Percentiles rank a stretch among this genome's conserved stretches.
phyloP scores from a whole-genome alignment of 116 monocot genomes.

The Cymodocea nodosa region DNA sequence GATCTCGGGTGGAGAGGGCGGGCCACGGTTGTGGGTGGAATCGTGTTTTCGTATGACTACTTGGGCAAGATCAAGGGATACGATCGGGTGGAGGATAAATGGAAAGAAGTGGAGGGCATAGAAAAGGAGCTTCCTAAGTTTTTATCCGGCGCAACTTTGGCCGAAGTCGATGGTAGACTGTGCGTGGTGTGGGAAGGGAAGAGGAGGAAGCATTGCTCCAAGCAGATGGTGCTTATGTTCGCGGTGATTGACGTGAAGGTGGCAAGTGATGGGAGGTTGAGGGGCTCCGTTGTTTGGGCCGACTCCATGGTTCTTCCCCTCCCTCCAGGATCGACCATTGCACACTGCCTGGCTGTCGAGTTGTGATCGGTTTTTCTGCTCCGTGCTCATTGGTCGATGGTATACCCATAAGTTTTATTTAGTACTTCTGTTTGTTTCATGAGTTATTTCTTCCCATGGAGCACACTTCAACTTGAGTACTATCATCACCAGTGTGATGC shows the following conservation, averaged over 20 bases:
- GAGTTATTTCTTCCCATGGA: too few species aligned
- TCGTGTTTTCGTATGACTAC: constrained; percentile 68
- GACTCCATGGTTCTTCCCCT: constrained; percentile 20
- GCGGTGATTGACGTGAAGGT: constrained; percentile 36
- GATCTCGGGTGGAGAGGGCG: constrained; percentile 75
- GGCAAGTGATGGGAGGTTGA: constrained; percentile 16
- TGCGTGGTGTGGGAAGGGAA: constrained; percentile 65
- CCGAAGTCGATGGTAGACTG: constrained; percentile 36
- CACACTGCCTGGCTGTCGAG: constrained; percentile 49
- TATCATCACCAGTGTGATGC: too few species aligned
- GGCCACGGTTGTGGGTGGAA: constrained; percentile 48
- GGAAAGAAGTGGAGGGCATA: constrained; percentile 55
- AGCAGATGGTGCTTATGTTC: constrained; percentile 42
- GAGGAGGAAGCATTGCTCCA: not conserved
- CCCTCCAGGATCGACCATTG: constrained; percentile 20
- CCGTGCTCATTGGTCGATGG: too few species aligned
- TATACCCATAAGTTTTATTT: too few species aligned
- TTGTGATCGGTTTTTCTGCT: constrained; percentile 19
- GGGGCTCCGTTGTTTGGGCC: constrained; percentile 35
- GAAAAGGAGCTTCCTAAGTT: constrained; percentile 51
- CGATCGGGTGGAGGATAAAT: constrained; percentile 26
- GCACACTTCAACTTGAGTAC: too few species aligned
- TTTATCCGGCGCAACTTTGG: constrained; percentile 46
- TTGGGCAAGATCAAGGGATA: constrained; percentile 70
- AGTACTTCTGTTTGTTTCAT: too few species aligned